A percentile compares a stretch with the other conserved stretches of the same genome.
Evolutionary conservation across 2,329 filamentous ascomycete species (phyloP).

Genomic region (Rutstroemia sp.): DNA sequence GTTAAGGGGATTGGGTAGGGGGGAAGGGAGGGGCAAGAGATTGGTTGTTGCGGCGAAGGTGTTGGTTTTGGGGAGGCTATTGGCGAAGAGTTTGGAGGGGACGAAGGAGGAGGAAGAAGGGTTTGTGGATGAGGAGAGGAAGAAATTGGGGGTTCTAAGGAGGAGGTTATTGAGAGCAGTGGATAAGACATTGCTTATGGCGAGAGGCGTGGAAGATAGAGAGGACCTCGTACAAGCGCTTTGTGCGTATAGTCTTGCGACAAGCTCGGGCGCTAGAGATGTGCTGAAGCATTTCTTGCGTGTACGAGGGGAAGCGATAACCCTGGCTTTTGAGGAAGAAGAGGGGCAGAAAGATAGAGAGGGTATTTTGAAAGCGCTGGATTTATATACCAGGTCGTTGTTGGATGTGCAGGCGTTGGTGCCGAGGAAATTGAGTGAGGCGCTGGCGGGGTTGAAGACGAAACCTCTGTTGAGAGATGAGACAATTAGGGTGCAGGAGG

Average conservation of each 20-base stretch:
- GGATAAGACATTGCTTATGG: conserved; percentile 59
- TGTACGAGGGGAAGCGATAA: conserved; percentile 62
- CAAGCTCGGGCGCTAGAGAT: conserved; percentile 72
- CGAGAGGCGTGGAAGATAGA: conserved; percentile 40
- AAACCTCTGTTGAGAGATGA: conserved; percentile 65
- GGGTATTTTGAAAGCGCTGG: conserved; percentile 55
- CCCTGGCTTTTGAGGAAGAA: conserved; percentile 49
- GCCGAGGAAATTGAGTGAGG: conserved; percentile 62
- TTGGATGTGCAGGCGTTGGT: conserved; percentile 70
- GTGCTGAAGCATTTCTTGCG: conserved; percentile 72
- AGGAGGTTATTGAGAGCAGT: conserved; percentile 59
- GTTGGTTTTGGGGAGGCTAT: conserved; percentile 65
- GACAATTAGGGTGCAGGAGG: conserved; percentile 57
- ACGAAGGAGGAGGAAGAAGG: conserved; percentile 30
- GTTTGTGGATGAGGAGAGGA: conserved; percentile 52
- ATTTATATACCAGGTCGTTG: conserved; percentile 69
- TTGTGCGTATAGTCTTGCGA: conserved; percentile 74
- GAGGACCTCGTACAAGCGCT: conserved; percentile 61
- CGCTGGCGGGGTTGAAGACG: conserved; percentile 60
- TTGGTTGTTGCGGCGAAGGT: conserved; percentile 59
- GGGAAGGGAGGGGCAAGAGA: conserved; percentile 30
- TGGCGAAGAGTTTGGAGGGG: conserved; percentile 66
- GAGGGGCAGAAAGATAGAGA: conserved; percentile 35
- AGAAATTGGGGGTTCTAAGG: conserved; percentile 54
- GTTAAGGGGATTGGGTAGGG: conserved; percentile 33